Base-by-base conservation (phyloP, 129 eudicot genomes). In the Escallonia herrerae region DNA sequence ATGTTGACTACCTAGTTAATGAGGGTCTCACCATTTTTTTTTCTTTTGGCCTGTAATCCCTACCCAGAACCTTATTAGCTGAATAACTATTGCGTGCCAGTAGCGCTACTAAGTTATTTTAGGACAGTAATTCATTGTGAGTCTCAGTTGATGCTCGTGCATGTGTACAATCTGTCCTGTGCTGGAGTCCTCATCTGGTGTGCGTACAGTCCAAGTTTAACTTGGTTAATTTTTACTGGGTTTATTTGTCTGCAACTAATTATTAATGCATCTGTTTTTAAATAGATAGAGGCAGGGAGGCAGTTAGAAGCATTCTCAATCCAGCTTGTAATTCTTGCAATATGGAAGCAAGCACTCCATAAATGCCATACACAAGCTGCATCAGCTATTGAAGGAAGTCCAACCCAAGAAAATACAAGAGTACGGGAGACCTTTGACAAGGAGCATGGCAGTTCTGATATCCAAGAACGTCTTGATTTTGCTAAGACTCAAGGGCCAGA, bases 291-390 rank as follows among this genome's bases (percentile, higher is more conserved):
- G 71, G 85, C 82, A 37, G 85, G 84, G 44, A 78, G 71, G 62
- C 72, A 72, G 43, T 73, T 93, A 46, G 98, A 93, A 51, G 98
- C 98, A 41, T 88, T 88, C 62, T 93, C 98, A 4, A 57, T 93
- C 71, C 96, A 93, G 82, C 96, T 93, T 65, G 95, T 93, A 66
- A 86, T 81, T 64, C 95, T 93, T 77, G 98, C 96, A 15, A 84
- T 88, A 61, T 93, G 98, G 96, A 93, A 88, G 80, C 98, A 93
- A 76, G 96, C 98, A 59, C 68, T 93, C 48, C 85, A 93, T 76
- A 86, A 88, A 41, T 88, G 96, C 73, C 96, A 88, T 54, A 83
- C 89, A 43, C 95, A 88, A 71, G 98, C 94, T 65, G 91, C 86
- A 56, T 93, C 98, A 63, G 96, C 91, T 63, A 60, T 74, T 60